Evolutionary conservation across 345 rosid species (phyloP).

Genomic region (Salix udensis): DNA sequence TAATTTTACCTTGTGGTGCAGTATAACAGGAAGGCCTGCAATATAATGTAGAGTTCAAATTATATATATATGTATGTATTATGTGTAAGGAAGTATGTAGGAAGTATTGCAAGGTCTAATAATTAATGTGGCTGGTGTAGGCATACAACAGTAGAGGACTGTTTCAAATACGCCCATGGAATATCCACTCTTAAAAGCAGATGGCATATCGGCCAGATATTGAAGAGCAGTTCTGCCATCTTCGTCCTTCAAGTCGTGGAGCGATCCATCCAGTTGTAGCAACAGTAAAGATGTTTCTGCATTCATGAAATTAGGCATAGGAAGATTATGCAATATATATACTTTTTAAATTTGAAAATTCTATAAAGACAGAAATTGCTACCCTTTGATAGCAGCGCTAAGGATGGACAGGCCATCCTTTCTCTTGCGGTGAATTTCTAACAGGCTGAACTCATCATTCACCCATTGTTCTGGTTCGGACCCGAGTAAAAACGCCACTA

Average conservation of each 20-base stretch:
- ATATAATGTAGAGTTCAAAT: too few relatives aligned
- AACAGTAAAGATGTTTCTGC: constrained; percentile 26
- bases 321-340: background rate
- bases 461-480: background rate
- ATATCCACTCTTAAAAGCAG: background rate
- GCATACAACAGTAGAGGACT: constrained; percentile 9
- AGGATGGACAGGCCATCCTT: constrained; percentile 14
- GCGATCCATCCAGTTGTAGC: background rate
- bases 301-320: background rate
- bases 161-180: background rate
- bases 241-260: constrained; percentile 14
- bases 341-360: too few relatives aligned
- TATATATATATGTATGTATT: background rate
- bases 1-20: too few relatives aligned
- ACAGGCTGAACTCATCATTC: background rate
- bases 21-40: too few relatives aligned
- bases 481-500: too few relatives aligned
- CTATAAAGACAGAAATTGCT: background rate
- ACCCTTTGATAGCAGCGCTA: constrained; percentile 24
- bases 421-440: too few relatives aligned
- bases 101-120: too few relatives aligned
- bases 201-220: constrained; percentile 16
- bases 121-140: too few relatives aligned
- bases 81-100: too few relatives aligned
- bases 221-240: constrained; percentile 18